Evolutionary conservation across 495 filamentous ascomycete genomes (phyloP), one percentile per base, ranked within the genome.

Genomic region (Pseudoneurospora amorphoporcata): DNA sequence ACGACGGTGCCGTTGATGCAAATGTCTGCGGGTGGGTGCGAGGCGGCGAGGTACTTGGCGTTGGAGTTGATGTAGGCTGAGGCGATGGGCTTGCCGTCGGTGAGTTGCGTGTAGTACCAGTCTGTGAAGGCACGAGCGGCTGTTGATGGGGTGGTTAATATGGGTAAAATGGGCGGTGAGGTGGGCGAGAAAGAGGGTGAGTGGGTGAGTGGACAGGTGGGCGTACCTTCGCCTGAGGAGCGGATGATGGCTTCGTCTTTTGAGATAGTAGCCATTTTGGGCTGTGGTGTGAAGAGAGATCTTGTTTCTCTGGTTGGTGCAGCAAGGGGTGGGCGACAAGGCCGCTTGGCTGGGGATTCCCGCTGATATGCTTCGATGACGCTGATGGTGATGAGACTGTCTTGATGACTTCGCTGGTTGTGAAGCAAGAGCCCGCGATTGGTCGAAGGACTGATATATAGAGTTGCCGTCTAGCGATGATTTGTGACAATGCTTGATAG

Each of bases 1-100:
- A 80, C 40, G 2, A 79, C 75, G 5, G 72, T 75, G 17, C 84
- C 84, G 80, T 86, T 86, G 76, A 84, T 77, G 81, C 78, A 80
- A 74, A 86, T 84, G 78, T 85, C 83, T 53, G 84, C 79, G 2
- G 75, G 75, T 17, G 78, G 73, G 70, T 79, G 77, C n/a, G 73
- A 74, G 8, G 79, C 79, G 32, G 70, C 53, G 16, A 73, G 69
- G 58, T 84, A 83, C 6, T 77, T 77, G 23, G 76, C 16, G 68
- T 81, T 82, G 17, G 77, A 69, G 74, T 76, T 81, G 53, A 82
- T 75, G 80, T 86, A 86, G 77, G 76, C 80, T 1, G 19, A 41
- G 38, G 71, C 68, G 16, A 85, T 73, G 17, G 80, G 72, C 39
- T 80, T 81, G 61, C 72, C 75, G 3, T 79, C 74, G 76, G 79